Conservation (phyloP, 1,139 yeast genomes). For the Pichia sp. region DNA sequence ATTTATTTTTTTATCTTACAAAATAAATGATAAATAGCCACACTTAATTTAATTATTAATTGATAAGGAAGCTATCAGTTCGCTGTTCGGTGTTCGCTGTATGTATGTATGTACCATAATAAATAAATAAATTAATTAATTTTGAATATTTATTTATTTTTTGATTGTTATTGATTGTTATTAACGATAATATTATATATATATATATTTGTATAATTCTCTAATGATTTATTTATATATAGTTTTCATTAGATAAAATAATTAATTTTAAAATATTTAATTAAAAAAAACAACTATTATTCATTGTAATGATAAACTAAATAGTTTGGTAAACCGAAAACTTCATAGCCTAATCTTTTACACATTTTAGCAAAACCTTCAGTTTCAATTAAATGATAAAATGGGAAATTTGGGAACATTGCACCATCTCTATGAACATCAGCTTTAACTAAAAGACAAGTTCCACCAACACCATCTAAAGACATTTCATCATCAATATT, state of each 20-base stretch:
- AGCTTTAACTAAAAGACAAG: slow-evolving; percentile 90
- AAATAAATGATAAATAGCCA: no score
- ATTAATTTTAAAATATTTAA: neutral
- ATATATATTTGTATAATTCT: no score
- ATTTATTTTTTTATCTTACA: no score
- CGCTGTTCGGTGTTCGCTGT: no score
- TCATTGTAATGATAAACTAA: slow-evolving; percentile 82
- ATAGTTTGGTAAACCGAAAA: slow-evolving; percentile 89
- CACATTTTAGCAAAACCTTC: slow-evolving; percentile 99
- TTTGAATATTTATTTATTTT: no score
- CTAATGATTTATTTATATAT: no score
- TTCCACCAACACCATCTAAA: slow-evolving; percentile 96
- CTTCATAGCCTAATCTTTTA: slow-evolving; percentile 83
- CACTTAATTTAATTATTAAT: no score
- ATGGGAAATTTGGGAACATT: slow-evolving; percentile 97
- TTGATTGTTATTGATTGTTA: no score
- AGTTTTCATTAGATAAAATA: neutral
- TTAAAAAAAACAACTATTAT: slow-evolving; percentile 25
- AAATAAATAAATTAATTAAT: no score
- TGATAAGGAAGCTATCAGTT: no score
- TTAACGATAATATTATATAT: no score
- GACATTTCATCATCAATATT: slow-evolving; percentile 61
- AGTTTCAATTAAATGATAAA: slow-evolving; percentile 92
- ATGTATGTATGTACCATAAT: no score
- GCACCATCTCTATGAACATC: slow-evolving; percentile 99